Evolutionary conservation across 208 protist genomes (phyloP).

Genomic region (Leishmania braziliensis): DNA sequence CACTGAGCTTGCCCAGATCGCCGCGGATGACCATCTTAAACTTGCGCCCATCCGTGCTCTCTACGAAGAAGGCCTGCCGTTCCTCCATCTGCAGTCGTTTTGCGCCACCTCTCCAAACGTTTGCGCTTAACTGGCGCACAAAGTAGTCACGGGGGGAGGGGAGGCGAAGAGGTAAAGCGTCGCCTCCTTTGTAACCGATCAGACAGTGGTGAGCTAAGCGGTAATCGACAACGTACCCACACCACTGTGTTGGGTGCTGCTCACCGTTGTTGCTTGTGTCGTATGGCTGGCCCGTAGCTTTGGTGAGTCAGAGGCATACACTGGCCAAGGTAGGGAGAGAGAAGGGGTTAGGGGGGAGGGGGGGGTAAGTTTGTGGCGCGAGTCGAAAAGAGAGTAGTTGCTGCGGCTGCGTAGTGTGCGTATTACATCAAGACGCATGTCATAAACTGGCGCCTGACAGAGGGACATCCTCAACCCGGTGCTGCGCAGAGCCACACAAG

Average conservation of each 20-base stretch:
- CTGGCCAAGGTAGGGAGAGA: background rate
- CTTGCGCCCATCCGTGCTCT: constrained; percentile 70
- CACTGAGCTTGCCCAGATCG: constrained; percentile 68
- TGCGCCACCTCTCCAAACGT: background rate
- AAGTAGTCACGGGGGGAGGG: background rate
- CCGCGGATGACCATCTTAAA: constrained; percentile 90
- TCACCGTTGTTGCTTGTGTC: background rate
- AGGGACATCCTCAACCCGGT: background rate
- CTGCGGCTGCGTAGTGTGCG: background rate
- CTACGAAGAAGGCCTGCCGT: constrained; percentile 75
- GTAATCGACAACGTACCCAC: background rate
- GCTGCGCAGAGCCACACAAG: background rate
- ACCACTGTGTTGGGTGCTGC: background rate
- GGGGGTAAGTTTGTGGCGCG: background rate
- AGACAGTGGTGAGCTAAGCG: background rate
- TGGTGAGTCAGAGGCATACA: background rate
- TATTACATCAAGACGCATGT: background rate
- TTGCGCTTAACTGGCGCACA: background rate
- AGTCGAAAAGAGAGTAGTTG: background rate
- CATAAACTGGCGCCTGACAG: background rate
- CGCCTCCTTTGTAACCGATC: background rate
- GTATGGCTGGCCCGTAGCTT: background rate
- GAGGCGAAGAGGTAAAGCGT: background rate
- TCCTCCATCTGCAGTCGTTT: constrained; percentile 34
- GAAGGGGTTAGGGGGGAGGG: background rate